These are phyloP conservation scores for Casuarina cunninghamiana DNA, from an alignment of 306 rosid genomes.

Conservation along the genomic window DNA sequence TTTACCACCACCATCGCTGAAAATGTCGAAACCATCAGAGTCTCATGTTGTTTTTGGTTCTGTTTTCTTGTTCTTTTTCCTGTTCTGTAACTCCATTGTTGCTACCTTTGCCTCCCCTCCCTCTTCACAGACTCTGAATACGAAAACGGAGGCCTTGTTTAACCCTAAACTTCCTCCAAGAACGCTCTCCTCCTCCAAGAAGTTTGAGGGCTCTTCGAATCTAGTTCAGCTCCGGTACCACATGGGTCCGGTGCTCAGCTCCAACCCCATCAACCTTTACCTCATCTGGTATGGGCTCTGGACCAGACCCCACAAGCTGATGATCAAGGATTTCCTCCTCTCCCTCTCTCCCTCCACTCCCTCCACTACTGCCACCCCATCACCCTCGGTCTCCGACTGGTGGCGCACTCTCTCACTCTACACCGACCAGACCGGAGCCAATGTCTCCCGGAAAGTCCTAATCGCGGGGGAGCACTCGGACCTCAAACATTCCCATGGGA, in stretches of 20 bases:
- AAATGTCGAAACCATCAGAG: background rate
- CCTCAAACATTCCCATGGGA: slow-evolving; percentile 57
- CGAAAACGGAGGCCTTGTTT: slow-evolving; percentile 25
- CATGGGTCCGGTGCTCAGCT: slow-evolving; percentile 91
- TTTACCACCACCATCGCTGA: background rate
- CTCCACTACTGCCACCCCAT: slow-evolving; percentile 22
- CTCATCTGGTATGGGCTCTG: slow-evolving; percentile 90
- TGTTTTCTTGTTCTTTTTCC: background rate
- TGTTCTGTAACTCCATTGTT: background rate
- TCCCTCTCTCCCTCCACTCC: slow-evolving; percentile 53
- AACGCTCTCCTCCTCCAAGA: slow-evolving; percentile 61
- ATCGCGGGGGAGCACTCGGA: slow-evolving; percentile 71
- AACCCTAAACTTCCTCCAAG: slow-evolving; percentile 71
- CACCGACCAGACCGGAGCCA: slow-evolving; percentile 89
- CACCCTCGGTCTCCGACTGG: slow-evolving; percentile 88
- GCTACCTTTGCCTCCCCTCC: background rate
- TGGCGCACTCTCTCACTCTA: slow-evolving; percentile 80
- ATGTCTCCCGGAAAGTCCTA: slow-evolving; percentile 67
- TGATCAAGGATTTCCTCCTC: slow-evolving; percentile 65
- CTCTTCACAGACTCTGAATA: slow-evolving; percentile 35
- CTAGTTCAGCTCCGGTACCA: slow-evolving; percentile 77
- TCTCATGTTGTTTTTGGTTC: background rate
- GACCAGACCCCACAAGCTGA: slow-evolving; percentile 47
- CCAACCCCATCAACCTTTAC: slow-evolving; percentile 74
- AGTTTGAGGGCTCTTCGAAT: slow-evolving; percentile 80